A percentile compares a stretch with the other conserved stretches of the same genome.
Evolutionary conservation across 495 filamentous ascomycete genomes (phyloP).

Genomic region (Pyronema omphalodes): DNA sequence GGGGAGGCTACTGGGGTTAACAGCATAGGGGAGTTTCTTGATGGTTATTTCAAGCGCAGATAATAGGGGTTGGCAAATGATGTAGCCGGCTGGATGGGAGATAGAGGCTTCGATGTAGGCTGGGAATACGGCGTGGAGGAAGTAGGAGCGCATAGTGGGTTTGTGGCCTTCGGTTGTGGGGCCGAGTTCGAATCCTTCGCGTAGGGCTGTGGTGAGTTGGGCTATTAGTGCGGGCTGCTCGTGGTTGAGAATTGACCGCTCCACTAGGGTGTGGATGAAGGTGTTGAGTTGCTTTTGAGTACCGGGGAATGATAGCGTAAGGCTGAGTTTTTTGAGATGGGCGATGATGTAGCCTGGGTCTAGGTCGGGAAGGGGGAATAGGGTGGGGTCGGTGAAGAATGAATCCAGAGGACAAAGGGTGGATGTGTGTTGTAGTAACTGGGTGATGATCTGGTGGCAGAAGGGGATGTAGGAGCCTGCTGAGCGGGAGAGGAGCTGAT

Average conservation of each 20-base stretch:
- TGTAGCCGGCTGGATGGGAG: conserved; percentile 35
- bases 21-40: conserved; percentile 30
- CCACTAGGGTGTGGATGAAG: conserved; percentile 46
- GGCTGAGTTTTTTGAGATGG: conserved; percentile 43
- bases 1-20: conserved; percentile 30
- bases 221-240: conserved; percentile 40
- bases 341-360: conserved; percentile 56
- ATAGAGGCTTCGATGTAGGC: conserved; percentile 40
- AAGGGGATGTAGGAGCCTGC: conserved; percentile 45
- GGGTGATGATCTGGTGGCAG: conserved; percentile 43
- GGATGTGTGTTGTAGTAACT: conserved; percentile 45
- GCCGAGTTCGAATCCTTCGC: conserved; percentile 32
- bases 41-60: conserved; percentile 32
- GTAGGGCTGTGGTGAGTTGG: conserved; percentile 40
- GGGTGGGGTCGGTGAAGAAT: conserved; percentile 48
- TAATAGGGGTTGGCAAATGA: conserved; percentile 39
- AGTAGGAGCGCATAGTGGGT: conserved; percentile 37
- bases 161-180: conserved; percentile 12
- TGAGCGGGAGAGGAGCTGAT: conserved; percentile 33
- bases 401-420: conserved; percentile 43
- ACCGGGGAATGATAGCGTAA: conserved; percentile 35
- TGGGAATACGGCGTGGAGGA: conserved; percentile 45
- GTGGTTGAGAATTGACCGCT: conserved; percentile 42
- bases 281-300: conserved; percentile 38
- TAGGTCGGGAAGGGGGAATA: conserved; percentile 44